A percentile compares a stretch with the other conserved stretches of the same genome.
Conservation (phyloP, 1,139 yeast genomes). For the Diutina mesorugosa region DNA sequence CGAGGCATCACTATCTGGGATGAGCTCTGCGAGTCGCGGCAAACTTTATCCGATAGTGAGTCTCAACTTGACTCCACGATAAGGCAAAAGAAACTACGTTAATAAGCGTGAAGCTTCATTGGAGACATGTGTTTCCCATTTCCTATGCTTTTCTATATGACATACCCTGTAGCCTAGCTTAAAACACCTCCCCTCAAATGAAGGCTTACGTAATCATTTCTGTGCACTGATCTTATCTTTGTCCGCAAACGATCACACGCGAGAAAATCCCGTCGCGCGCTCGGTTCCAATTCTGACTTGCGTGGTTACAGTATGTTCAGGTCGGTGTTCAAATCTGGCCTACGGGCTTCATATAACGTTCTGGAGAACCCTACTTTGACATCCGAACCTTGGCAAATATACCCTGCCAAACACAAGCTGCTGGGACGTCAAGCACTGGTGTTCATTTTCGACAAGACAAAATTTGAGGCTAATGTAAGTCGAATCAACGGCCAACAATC, state of each 20-base stretch:
- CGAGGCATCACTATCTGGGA: background rate
- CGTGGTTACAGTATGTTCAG: conserved; percentile 6
- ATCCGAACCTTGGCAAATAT: conserved; percentile 78
- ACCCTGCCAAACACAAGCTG: conserved; percentile 58
- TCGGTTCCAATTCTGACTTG: background rate
- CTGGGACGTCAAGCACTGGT: conserved; percentile 57
- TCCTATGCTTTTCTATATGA: too few relatives aligned
- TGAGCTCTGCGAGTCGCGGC: background rate
- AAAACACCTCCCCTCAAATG: background rate
- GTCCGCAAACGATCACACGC: background rate
- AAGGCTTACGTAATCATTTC: background rate
- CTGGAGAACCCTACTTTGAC: conserved; percentile 64
- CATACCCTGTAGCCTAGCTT: too few relatives aligned
- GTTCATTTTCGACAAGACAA: conserved; percentile 77
- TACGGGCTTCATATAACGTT: conserved; percentile 60
- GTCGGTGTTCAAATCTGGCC: conserved; percentile 41
- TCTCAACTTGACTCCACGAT: background rate
- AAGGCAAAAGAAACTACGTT: background rate
- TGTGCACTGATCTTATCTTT: background rate
- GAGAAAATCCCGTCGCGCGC: background rate
- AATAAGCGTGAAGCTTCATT: too few relatives aligned
- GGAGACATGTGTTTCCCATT: too few relatives aligned
- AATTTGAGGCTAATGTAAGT: conserved; percentile 44
- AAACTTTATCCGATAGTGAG: background rate
- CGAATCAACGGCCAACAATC: conserved; percentile 38